phyloP scores from a whole-genome alignment of 2,329 filamentous ascomycete species.

The Nemania bipapillata region DNA sequence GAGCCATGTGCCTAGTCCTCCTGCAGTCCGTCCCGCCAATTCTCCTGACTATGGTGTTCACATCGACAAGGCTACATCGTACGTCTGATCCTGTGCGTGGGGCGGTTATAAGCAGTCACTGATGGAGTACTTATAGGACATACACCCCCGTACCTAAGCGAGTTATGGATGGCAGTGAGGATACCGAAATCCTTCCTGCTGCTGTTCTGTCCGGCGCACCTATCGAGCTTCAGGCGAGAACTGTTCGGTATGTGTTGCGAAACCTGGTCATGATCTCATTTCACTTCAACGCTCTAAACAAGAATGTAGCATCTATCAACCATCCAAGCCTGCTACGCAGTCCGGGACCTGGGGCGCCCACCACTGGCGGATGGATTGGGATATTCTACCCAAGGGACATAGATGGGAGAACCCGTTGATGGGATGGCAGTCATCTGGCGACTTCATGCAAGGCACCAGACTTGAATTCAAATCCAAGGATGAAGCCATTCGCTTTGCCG shows the following conservation, averaged over 20 bases:
- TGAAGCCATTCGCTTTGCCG: slow-evolving; percentile 91
- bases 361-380: slow-evolving; percentile 99
- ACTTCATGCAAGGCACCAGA: slow-evolving; percentile 93
- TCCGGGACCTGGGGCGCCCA: slow-evolving; percentile 86
- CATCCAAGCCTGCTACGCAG: slow-evolving; percentile 93
- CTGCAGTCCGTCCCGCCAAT: slow-evolving; percentile 63
- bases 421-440: slow-evolving; percentile 96
- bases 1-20: slow-evolving; percentile 45
- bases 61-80: slow-evolving; percentile 92
- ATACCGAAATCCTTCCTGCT: slow-evolving; percentile 77
- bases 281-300: slow-evolving; percentile 14
- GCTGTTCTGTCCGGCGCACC: slow-evolving; percentile 92
- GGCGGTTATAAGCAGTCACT: slow-evolving; percentile 1
- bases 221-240: slow-evolving; percentile 90
- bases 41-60: slow-evolving; percentile 83
- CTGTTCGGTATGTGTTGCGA: slow-evolving; percentile 76
- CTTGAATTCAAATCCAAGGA: slow-evolving; percentile 92
- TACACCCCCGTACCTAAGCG: slow-evolving; percentile 92
- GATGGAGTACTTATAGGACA: slow-evolving; percentile 64
- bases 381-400: slow-evolving; percentile 89
- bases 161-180: slow-evolving; percentile 91
- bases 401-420: slow-evolving; percentile 98
- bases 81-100: slow-evolving; percentile 52
- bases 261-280: neutral
- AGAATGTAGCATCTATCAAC: slow-evolving; percentile 81